Evolutionary conservation across 352 stramenopile species (phyloP), one percentile per base, ranked within the genome.

Genomic region (Elongisporangium senticosum): DNA sequence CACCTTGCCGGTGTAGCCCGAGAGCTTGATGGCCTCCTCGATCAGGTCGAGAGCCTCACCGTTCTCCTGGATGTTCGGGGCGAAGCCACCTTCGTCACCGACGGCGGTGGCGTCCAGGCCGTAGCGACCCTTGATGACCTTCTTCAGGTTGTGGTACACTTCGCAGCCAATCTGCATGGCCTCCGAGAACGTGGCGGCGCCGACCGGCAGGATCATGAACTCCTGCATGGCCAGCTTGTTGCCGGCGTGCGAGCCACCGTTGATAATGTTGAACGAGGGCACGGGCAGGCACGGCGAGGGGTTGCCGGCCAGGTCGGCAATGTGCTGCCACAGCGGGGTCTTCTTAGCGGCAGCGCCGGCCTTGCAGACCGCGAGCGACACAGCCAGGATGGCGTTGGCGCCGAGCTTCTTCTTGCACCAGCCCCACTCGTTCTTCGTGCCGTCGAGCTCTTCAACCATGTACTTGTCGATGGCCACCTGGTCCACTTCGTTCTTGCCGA

Each of bases 181-280:
- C 72, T 99, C 94, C 55, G 85, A 88, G 74, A 98, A 98, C 62
- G 64, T 88, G 28, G 63, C 74, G 23, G 93, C 93, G 14, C 93
- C 90, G 20, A 96, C 91, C 19, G 95, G 97, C 39, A 98, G 86
- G 65, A 99, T 98, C 83, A 99, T 98, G 78, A 98, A 99, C 86
- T 99, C 97, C 79, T 99, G 97, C 84, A 99, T 99, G 26, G 96
- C 97, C 56, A 99, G 82, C 76, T 98, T 98, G 90, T 99, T 99
- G 67, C 96, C 98, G 50, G 97, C 96, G 74, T 99, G 97, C 60
- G 79, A 93, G 68, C 97, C 97, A 70, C 98, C 98, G 81, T 99
- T 99, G 79, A 99, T 99, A 49, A 99, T 98, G 82, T 99, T 99
- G 87, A 99, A 99, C 70, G 93, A 98, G 49, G 97, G 97, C 68